A percentile compares a stretch with the other conserved stretches of the same genome.
Conservation (phyloP, 345 rosid species). For the Geranium rotundifolium region DNA sequence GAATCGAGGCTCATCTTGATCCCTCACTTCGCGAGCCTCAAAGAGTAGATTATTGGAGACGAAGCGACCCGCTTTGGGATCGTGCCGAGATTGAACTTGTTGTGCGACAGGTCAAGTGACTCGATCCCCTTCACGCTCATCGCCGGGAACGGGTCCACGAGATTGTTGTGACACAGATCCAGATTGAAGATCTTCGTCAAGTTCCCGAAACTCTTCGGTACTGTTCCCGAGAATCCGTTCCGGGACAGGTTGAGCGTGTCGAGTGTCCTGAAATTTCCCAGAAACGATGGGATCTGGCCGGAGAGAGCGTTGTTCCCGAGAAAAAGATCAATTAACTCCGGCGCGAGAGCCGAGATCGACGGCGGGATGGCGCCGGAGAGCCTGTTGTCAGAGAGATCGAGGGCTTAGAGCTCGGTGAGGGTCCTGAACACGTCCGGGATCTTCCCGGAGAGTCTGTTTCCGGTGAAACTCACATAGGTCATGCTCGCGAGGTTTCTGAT, state of each 20-base stretch:
- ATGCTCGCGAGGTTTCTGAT: conserved; percentile 32
- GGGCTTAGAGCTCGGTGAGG: conserved; percentile 24
- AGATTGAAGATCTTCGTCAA: conserved; percentile 71
- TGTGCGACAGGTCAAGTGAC: conserved; percentile 58
- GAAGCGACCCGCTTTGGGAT: conserved; percentile 73
- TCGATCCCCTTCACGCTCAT: conserved; percentile 71
- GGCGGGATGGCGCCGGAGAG: no score
- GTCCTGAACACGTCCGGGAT: conserved; percentile 52
- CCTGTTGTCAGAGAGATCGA: no score
- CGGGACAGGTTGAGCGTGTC: no score
- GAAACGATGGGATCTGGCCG: no score
- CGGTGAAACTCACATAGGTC: conserved; percentile 14
- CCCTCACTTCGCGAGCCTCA: conserved; percentile 66
- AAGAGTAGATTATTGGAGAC: conserved; percentile 54
- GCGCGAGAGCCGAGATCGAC: no score
- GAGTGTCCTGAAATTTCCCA: no score
- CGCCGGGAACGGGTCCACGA: no score
- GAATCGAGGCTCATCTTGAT: conserved; percentile 38
- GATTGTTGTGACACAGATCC: conserved; percentile 49
- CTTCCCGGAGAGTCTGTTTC: conserved; percentile 45
- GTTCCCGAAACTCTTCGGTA: conserved; percentile 47
- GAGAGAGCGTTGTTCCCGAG: no score
- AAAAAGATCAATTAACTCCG: no score
- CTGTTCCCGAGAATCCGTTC: no score
- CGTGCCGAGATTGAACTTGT: conserved; percentile 36